Evolutionary conservation across 352 stramenopile species (phyloP).

Genomic region (Globisporangium carolinianum): DNA sequence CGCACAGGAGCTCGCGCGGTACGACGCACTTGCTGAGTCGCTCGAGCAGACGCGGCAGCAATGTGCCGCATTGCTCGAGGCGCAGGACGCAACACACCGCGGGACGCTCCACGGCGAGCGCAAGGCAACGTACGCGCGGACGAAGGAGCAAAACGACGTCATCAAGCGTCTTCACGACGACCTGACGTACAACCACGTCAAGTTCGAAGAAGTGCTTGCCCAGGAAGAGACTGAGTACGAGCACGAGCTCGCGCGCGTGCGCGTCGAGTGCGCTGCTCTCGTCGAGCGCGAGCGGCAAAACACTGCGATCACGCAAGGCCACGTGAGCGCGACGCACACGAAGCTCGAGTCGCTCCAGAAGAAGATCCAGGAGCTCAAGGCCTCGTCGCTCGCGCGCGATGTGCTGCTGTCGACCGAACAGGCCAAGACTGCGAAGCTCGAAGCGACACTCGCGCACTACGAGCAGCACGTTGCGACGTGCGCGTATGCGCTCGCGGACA

Average conservation of each 20-base stretch:
- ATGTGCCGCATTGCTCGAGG: slow-evolving; percentile 83
- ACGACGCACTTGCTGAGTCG: slow-evolving; percentile 82
- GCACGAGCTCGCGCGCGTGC: slow-evolving; percentile 53
- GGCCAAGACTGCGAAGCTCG: slow-evolving; percentile 58
- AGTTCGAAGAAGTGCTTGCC: slow-evolving; percentile 78
- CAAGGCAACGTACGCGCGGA: slow-evolving; percentile 49
- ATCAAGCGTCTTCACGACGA: slow-evolving; percentile 84
- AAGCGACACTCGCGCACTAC: slow-evolving; percentile 57
- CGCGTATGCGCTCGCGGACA: slow-evolving; percentile 57
- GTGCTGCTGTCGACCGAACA: slow-evolving; percentile 65
- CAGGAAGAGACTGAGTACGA: slow-evolving; percentile 82
- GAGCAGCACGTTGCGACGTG: slow-evolving; percentile 72
- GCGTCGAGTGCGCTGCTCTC: slow-evolving; percentile 54
- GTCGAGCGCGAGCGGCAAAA: slow-evolving; percentile 68
- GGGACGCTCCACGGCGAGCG: slow-evolving; percentile 56
- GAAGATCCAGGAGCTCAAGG: slow-evolving; percentile 82
- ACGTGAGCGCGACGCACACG: slow-evolving; percentile 69
- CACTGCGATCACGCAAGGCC: slow-evolving; percentile 71
- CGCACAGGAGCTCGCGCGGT: slow-evolving; percentile 82
- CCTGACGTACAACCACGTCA: slow-evolving; percentile 80
- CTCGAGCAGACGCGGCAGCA: slow-evolving; percentile 86
- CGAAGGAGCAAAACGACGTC: slow-evolving; percentile 77
- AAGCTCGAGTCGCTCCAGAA: slow-evolving; percentile 81
- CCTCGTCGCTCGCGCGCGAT: slow-evolving; percentile 53
- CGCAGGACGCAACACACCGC: slow-evolving; percentile 61